Percentiles rank a stretch among this genome's conserved stretches.
phyloP scores from a whole-genome alignment of 2,329 filamentous ascomycete genomes.

The Fusarium oligoseptatum region DNA sequence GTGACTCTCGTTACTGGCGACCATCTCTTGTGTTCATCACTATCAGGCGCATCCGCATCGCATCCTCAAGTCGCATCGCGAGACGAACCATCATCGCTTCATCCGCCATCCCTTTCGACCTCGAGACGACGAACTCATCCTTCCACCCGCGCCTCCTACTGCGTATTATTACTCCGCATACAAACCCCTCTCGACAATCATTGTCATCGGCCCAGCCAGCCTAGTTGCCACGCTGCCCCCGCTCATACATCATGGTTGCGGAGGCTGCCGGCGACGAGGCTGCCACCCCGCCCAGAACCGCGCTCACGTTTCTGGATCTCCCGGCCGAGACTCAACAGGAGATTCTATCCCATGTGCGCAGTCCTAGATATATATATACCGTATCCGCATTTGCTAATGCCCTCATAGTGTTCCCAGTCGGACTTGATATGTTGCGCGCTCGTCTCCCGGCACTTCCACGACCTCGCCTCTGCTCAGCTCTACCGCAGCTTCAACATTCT shows the following conservation, averaged over 20 bases:
- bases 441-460: constrained; percentile 69
- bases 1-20: constrained; percentile 29
- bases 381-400: constrained; percentile 9
- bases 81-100: constrained; percentile 28
- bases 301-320: constrained; percentile 56
- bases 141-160: background rate
- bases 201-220: constrained; percentile 11
- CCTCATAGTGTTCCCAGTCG: constrained; percentile 61
- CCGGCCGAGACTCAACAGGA: constrained; percentile 64
- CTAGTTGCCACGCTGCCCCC: constrained; percentile 38
- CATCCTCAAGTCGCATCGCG: constrained; percentile 29
- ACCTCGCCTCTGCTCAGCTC: constrained; percentile 68
- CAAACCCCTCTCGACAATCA: background rate
- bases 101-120: background rate
- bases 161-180: background rate
- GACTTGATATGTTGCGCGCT: constrained; percentile 71
- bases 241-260: constrained; percentile 53
- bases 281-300: constrained; percentile 32
- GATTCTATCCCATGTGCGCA: constrained; percentile 61
- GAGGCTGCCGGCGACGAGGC: constrained; percentile 50
- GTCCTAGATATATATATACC: background rate
- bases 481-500: constrained; percentile 72
- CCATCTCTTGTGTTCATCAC: constrained; percentile 28
- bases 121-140: constrained; percentile 1
- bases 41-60: constrained; percentile 36